Evolutionary conservation across 176 grass and related monocot genomes (phyloP).

Genomic region (Eragrostis nindensis): DNA sequence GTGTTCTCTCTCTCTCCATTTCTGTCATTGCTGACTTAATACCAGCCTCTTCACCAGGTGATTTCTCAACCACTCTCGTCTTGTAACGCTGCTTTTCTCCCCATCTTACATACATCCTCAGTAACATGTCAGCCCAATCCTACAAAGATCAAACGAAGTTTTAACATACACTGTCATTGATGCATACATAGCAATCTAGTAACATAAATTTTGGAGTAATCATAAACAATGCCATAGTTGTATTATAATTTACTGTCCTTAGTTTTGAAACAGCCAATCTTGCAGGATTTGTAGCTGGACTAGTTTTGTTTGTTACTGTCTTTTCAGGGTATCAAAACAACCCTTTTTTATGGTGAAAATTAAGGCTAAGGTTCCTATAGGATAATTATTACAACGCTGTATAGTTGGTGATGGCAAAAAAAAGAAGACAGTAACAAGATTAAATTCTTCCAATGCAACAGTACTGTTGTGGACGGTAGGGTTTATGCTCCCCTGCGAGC

Average conservation of each 20-base stretch:
- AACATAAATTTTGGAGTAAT: background rate
- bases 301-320: background rate
- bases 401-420: conserved; percentile 3
- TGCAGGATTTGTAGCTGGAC: background rate
- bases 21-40: conserved; percentile 99
- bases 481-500: no score
- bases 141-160: conserved; percentile 60
- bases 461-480: no score
- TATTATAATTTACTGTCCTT: background rate
- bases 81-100: conserved; percentile 95
- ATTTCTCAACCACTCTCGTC: conserved; percentile 86
- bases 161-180: conserved; percentile 35
- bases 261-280: conserved; percentile 14
- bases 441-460: conserved; percentile 13
- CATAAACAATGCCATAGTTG: conserved; percentile 11
- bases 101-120: conserved; percentile 95
- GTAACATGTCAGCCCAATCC: conserved; percentile 98
- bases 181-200: conserved; percentile 1
- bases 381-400: background rate
- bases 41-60: conserved; percentile 88
- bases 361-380: background rate
- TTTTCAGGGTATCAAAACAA: conserved; percentile 12
- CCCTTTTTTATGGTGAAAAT: background rate
- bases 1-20: no score
- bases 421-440: background rate